Percentiles rank a stretch among this genome's conserved stretches.
These are phyloP conservation scores for Cytidiella melzeri DNA, from an alignment of 768 basidiomycete genomes.

Conservation along the genomic window DNA sequence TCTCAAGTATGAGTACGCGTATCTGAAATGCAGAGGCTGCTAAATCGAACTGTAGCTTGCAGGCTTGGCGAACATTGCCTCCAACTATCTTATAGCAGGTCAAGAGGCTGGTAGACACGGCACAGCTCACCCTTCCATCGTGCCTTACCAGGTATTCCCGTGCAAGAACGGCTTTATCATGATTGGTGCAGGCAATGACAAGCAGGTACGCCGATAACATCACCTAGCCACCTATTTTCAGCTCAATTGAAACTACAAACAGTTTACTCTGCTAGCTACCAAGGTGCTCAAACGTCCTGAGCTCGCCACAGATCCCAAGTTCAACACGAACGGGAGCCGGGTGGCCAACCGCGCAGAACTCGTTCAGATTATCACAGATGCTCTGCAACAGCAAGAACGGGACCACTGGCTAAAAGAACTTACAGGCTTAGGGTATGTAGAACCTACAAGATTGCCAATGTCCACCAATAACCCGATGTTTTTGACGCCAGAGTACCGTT, in stretches of 20 bases:
- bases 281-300: conserved; percentile 57
- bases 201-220: conserved; percentile 46
- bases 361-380: conserved; percentile 57
- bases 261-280: conserved; percentile 69
- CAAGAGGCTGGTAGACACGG: conserved; percentile 81
- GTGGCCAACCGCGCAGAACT: conserved; percentile 73
- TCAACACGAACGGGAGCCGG: conserved; percentile 66
- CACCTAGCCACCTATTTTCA: background rate
- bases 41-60: conserved; percentile 54
- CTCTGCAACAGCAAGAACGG: conserved; percentile 49
- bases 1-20: conserved; percentile 62
- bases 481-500: conserved; percentile 58
- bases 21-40: background rate
- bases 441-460: no score
- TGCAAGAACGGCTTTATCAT: conserved; percentile 86
- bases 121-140: conserved; percentile 92
- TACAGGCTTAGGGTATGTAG: conserved; percentile 73
- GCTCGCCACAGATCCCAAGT: conserved; percentile 55
- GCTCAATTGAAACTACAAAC: conserved; percentile 1
- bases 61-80: conserved; percentile 86
- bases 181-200: conserved; percentile 91
- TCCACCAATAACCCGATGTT: no score
- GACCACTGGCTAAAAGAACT: conserved; percentile 73
- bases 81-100: conserved; percentile 86
- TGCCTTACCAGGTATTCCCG: conserved; percentile 87